phyloP scores from a whole-genome alignment of 306 rosid genomes.

The Casuarina cunninghamiana region DNA sequence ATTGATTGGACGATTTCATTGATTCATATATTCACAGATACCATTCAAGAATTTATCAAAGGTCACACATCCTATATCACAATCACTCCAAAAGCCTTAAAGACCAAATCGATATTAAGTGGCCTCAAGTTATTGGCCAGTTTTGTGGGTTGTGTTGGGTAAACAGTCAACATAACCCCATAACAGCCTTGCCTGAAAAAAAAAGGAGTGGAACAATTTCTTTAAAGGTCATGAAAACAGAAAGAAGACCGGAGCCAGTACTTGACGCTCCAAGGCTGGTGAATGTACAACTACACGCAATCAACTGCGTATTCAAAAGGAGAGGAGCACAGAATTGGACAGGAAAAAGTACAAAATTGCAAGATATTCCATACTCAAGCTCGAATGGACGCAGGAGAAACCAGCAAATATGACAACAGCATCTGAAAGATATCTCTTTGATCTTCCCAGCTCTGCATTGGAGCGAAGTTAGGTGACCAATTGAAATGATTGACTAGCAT shows the following conservation, averaged over 20 bases:
- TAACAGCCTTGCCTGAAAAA: no score
- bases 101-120: no score
- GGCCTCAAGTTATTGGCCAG: no score
- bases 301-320: not conserved
- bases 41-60: no score
- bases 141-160: no score
- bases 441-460: slow-evolving; percentile 17
- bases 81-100: no score
- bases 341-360: slow-evolving; percentile 12
- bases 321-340: not conserved
- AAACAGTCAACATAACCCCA: no score
- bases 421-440: not conserved
- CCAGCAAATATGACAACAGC: slow-evolving; percentile 20
- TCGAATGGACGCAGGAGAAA: slow-evolving; percentile 5
- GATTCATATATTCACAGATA: no score
- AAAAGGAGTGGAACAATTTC: not conserved
- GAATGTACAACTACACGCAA: slow-evolving; percentile 17
- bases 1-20: no score
- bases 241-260: not conserved
- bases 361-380: slow-evolving; percentile 8
- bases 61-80: not conserved
- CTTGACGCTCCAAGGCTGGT: not conserved
- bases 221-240: slow-evolving; percentile 1
- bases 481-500: slow-evolving; percentile 19
- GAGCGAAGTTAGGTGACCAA: slow-evolving; percentile 1